Evolutionary conservation across 345 rosid species (phyloP), one percentile per base, ranked within the genome.

Genomic region (Lenwebbia sp.): DNA sequence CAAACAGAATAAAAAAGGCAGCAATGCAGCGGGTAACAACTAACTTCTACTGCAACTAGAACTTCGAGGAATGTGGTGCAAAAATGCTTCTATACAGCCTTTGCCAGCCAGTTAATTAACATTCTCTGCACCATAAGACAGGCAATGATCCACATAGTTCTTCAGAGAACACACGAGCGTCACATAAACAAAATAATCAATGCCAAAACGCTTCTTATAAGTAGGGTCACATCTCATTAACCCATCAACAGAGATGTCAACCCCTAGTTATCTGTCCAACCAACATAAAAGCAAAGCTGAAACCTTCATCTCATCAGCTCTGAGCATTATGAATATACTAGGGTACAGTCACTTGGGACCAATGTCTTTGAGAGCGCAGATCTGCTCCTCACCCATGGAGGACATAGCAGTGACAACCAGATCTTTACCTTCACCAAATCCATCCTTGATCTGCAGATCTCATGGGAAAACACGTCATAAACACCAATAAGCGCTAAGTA

Each of bases 341-440:
- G 21, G 37, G 28, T 44, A 37, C 76, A 40, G 26, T 60, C 40
- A 86, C 88, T 87, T 91, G 14, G 93, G 90, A 70, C 93, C 93
- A 87, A 91, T 89, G 88, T 91, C 93, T 87, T 90, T 91, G 21
- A 91, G 91, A 82, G 91, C 88, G 83, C 91, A 90, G 78, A 91
- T 90, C 90, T 90, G 93, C 88, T 91, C 93, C 88, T 91, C 93
- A 83, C 92, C 93, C 93, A 91, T 91, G 57, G 92, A 85, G 62
- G 90, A 89, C 93, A 91, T 91, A 84, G 90, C 92, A 60, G 89
- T 62, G 85, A 91, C 92, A 57, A 90, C 92, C 83, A 91, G 91
- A 82, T 90, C 92, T 58, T 91, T 89, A 26, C 92, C 93, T 23
- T 91, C 93, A 33, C 65, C 88, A 89, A 91, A 90, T 82, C 93